Conservation (phyloP, 768 basidiomycete species). For the Hypholoma sublateritium region DNA sequence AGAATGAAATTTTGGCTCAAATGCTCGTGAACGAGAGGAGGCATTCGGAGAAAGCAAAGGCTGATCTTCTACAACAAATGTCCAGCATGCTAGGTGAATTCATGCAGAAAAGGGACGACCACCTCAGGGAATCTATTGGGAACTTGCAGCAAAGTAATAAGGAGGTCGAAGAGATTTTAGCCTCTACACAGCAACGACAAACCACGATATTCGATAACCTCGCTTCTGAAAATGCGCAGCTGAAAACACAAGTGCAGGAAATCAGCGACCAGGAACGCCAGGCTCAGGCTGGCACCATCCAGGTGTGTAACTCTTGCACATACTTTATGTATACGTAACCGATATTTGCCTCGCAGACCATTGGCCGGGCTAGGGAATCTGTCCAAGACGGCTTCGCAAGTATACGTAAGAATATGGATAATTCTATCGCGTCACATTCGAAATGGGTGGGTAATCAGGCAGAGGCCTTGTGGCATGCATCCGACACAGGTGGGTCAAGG, state of each 20-base stretch:
- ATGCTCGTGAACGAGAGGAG: conserved; percentile 66
- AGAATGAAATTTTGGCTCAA: conserved; percentile 64
- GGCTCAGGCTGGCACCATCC: conserved; percentile 55
- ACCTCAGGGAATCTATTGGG: conserved; percentile 57
- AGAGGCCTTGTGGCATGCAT: conserved; percentile 30
- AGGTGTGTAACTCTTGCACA: conserved; percentile 39
- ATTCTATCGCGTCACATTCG: conserved; percentile 51
- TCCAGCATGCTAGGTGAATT: conserved; percentile 73
- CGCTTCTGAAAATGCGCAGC: conserved; percentile 39
- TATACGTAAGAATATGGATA: conserved; percentile 44
- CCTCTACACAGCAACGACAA: conserved; percentile 48
- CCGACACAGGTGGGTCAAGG: conserved; percentile 16
- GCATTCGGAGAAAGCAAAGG: conserved; percentile 66
- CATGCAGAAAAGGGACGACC: conserved; percentile 63
- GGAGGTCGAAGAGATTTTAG: conserved; percentile 51
- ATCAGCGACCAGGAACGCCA: conserved; percentile 51
- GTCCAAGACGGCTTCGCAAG: conserved; percentile 42
- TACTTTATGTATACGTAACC: background rate
- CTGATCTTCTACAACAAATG: conserved; percentile 74
- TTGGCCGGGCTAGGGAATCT: conserved; percentile 35
- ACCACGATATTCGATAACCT: conserved; percentile 42
- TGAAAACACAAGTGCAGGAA: conserved; percentile 41
- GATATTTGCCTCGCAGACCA: conserved; percentile 34
- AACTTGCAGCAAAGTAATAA: conserved; percentile 55
- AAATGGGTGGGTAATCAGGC: conserved; percentile 50